Conservation (phyloP, 2,329 filamentous ascomycete species). For the Balansia obtecta region DNA sequence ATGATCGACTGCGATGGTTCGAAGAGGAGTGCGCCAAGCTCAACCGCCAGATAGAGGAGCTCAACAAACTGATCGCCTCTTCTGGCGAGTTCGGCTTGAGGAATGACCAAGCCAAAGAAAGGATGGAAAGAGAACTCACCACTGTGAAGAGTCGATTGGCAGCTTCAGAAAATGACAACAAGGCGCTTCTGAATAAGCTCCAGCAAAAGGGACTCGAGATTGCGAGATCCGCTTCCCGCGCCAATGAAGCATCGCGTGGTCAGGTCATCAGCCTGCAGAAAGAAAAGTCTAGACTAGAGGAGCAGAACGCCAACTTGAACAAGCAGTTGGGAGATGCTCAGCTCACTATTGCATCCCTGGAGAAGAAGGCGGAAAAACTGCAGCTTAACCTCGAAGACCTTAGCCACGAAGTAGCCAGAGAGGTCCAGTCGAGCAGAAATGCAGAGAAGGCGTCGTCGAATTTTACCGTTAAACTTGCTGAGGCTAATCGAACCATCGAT, state of each 20-base stretch:
- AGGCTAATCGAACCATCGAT: slow-evolving; percentile 80
- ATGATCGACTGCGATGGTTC: slow-evolving; percentile 63
- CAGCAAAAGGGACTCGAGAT: slow-evolving; percentile 97
- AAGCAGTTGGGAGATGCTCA: slow-evolving; percentile 82
- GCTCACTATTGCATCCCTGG: slow-evolving; percentile 66
- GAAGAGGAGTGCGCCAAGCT: slow-evolving; percentile 69
- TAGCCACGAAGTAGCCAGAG: slow-evolving; percentile 80
- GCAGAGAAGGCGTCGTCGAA: slow-evolving; percentile 81
- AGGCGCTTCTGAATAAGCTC: slow-evolving; percentile 87
- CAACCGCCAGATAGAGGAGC: slow-evolving; percentile 66
- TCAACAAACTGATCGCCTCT: slow-evolving; percentile 78
- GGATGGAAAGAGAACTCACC: slow-evolving; percentile 78
- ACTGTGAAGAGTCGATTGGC: slow-evolving; percentile 81
- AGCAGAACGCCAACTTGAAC: slow-evolving; percentile 67
- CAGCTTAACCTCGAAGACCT: slow-evolving; percentile 80
- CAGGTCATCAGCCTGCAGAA: slow-evolving; percentile 65
- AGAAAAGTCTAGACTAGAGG: slow-evolving; percentile 73
- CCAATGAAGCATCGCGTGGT: slow-evolving; percentile 68
- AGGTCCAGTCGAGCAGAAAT: slow-evolving; percentile 79
- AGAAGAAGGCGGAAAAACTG: slow-evolving; percentile 92
- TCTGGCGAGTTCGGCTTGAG: slow-evolving; percentile 82
- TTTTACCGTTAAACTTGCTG: slow-evolving; percentile 70
- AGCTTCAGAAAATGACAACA: slow-evolving; percentile 93
- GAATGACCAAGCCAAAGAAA: slow-evolving; percentile 88
- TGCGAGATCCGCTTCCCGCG: slow-evolving; percentile 75